phyloP scores from a whole-genome alignment of 352 stramenopile species.

The Phytophthora crassamura region DNA sequence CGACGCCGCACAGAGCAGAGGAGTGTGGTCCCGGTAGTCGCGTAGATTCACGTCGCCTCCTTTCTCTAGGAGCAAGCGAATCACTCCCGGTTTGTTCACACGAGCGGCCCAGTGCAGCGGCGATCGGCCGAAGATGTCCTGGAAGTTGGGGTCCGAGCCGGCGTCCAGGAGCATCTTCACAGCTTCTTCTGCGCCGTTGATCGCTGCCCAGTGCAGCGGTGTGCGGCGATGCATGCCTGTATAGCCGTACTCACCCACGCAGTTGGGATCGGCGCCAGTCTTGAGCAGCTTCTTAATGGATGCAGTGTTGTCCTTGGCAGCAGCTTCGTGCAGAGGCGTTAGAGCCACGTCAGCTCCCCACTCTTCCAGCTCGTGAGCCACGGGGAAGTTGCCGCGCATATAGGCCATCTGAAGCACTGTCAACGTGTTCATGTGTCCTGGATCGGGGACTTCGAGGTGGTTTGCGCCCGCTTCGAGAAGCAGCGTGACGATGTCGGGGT shows the following conservation, averaged over 20 bases:
- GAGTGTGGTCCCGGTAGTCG: constrained; percentile 67
- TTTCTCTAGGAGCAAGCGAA: constrained; percentile 55
- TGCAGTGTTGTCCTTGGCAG: constrained; percentile 45
- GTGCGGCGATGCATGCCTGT: constrained; percentile 70
- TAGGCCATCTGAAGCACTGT: constrained; percentile 75
- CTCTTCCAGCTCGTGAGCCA: constrained; percentile 68
- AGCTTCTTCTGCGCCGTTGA: constrained; percentile 53
- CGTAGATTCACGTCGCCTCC: constrained; percentile 62
- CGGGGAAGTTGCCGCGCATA: constrained; percentile 67
- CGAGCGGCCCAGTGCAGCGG: constrained; percentile 75
- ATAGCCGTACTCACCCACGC: constrained; percentile 74
- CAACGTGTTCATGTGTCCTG: constrained; percentile 72
- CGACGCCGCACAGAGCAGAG: constrained; percentile 69
- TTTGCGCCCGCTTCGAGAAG: constrained; percentile 73
- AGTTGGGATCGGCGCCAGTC: constrained; percentile 62
- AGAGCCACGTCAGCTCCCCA: constrained; percentile 78
- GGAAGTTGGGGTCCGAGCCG: constrained; percentile 75
- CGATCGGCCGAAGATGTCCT: constrained; percentile 64
- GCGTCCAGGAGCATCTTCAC: constrained; percentile 57
- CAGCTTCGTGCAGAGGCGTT: constrained; percentile 74
- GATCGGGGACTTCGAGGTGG: constrained; percentile 70
- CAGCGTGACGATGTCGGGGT: constrained; percentile 65
- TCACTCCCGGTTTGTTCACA: constrained; percentile 58
- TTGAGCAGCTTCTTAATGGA: constrained; percentile 57
- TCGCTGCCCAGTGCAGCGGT: constrained; percentile 75